Conservation (phyloP, 192 early-diverging fungal species). For the Pilobolus umbonatus region DNA sequence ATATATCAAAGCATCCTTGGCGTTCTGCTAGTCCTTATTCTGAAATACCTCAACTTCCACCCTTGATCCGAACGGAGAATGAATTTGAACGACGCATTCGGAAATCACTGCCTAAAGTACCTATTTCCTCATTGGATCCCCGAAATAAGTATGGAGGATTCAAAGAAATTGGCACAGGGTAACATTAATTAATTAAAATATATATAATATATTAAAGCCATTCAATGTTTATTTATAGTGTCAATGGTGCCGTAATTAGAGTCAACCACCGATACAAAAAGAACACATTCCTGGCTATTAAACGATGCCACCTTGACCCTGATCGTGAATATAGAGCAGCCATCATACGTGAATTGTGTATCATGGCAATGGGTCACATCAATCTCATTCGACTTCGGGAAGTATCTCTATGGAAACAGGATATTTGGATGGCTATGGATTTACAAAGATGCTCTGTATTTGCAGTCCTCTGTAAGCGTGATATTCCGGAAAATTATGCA, state of each 20-base stretch:
- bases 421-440: conserved; percentile 40
- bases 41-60: conserved; percentile 27
- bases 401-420: conserved; percentile 29
- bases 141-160: conserved; percentile 18
- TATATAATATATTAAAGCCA: background rate
- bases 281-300: conserved; percentile 28
- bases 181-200: background rate
- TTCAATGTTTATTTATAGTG: conserved; percentile 10
- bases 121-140: conserved; percentile 23
- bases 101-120: conserved; percentile 23
- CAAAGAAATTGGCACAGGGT: conserved; percentile 26
- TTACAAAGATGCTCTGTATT: conserved; percentile 33
- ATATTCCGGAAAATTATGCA: conserved; percentile 35
- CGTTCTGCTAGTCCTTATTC: conserved; percentile 22
- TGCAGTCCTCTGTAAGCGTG: conserved; percentile 33
- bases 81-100: conserved; percentile 28
- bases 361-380: conserved; percentile 32
- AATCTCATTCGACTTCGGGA: conserved; percentile 36
- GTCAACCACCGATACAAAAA: conserved; percentile 26
- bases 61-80: conserved; percentile 27
- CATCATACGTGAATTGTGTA: conserved; percentile 31
- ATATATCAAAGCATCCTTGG: conserved; percentile 28
- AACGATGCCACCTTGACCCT: conserved; percentile 30
- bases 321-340: conserved; percentile 35
- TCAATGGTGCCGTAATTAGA: conserved; percentile 33